These are phyloP conservation scores for Arxiozyma bovina DNA, from an alignment of 1,139 yeast genomes.

Conservation along the genomic window DNA sequence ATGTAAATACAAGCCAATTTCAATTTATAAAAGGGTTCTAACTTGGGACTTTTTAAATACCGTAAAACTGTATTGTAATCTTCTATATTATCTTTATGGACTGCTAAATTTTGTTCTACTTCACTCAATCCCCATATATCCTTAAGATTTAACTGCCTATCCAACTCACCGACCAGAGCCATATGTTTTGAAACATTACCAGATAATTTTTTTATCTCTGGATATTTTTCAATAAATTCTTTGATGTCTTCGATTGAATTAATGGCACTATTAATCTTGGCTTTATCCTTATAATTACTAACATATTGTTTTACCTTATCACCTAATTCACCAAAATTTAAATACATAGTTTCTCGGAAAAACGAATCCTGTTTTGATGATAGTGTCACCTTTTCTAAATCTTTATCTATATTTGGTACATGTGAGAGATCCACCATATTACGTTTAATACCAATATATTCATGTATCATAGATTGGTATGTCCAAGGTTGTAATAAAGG, in stretches of 20 bases:
- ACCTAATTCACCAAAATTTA: conserved; percentile 91
- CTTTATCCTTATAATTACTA: conserved; percentile 68
- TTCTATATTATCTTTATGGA: conserved; percentile 49
- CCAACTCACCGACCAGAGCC: conserved; percentile 78
- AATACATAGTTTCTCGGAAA: conserved; percentile 68
- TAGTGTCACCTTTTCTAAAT: conserved; percentile 51
- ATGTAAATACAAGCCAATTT: conserved; percentile 66
- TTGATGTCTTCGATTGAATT: conserved; percentile 83
- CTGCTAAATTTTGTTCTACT: conserved; percentile 74
- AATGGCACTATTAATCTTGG: conserved; percentile 62
- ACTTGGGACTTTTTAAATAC: conserved; percentile 30
- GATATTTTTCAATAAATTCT: conserved; percentile 81
- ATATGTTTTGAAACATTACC: conserved; percentile 92
- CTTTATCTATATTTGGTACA: conserved; percentile 34
- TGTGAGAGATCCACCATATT: conserved; percentile 64
- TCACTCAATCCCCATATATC: conserved; percentile 83
- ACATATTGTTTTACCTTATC: conserved; percentile 82
- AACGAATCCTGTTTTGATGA: conserved; percentile 66
- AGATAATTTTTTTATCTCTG: conserved; percentile 81
- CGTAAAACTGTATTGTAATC: conserved; percentile 43
- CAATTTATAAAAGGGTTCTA: conserved; percentile 40
- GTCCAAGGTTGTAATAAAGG: conserved; percentile 95
- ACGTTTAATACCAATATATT: conserved; percentile 69
- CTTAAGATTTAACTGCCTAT: conserved; percentile 50
- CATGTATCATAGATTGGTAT: conserved; percentile 95